Evolutionary conservation across 116 monocot species (phyloP), one percentile per base, ranked within the genome.

Genomic region (Phalaenopsis hybrid): DNA sequence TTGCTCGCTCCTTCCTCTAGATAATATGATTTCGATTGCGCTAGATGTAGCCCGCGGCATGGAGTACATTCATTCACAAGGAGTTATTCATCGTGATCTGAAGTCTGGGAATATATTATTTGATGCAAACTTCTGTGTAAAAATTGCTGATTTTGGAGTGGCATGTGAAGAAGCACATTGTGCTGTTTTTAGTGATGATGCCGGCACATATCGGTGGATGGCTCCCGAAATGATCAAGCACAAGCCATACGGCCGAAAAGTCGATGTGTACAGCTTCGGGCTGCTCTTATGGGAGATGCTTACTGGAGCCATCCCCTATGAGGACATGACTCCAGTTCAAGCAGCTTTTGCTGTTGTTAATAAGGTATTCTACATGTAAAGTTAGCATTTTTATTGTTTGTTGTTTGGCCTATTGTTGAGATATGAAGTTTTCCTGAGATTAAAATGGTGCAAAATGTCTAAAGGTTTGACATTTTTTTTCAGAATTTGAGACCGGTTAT

Each of bases 41-140:
- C 74, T 90, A 33, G 80, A 88, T 73, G 83, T 90, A 52, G 84
- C 88, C 21, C 81, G 78, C 5, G 90, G 90, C n/a, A 88, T 90
- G 84, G 88, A 84, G 55, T 90, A 90, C 50, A 86, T 90, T 80
- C 90, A 90, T 63, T 88, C 90, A n/a, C 90, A 88, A 84, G 90
- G 90, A 16, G 67, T 90, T 55, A 78, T 90, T 59, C 90, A 90
- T 33, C 90, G 90, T 20, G 90, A 90, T 48, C 41, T 90, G 82
- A 90, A 90, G 44, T 88, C 90, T 5, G 90, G 88, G 78, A 90
- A 90, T 45, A 88, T 90, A 63, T 48, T 90, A 46, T 88, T 90
- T 21, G 88, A 90, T 58, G 41, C 84, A 43, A 83, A 90, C n/a
- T 82, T 65, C 1, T 57, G 82, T 11, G 88, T 86, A 4, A 90